Evolutionary conservation across 2,329 filamentous ascomycete genomes (phyloP), one percentile per base, ranked within the genome.

Genomic region (Colletotrichum coccodes): DNA sequence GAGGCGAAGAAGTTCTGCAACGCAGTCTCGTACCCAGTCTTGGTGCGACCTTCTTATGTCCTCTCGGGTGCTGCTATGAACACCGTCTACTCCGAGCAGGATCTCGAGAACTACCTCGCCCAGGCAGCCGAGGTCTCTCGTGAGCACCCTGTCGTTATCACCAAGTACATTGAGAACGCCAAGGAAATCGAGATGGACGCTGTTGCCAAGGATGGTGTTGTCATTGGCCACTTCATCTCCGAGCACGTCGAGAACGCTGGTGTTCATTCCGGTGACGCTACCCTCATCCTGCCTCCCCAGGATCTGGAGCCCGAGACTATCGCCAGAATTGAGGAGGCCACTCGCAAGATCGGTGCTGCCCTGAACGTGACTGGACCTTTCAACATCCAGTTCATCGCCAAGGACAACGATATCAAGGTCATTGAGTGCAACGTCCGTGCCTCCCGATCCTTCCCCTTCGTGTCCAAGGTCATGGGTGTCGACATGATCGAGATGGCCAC

Each of bases 171-270:
- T 73, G 96, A 99, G 85, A 96, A 97, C 73, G 96, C 96, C 72
- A 98, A 99, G 86, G 96, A 99, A 81, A 98, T 99, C 72, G 96
- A 99, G 82, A 98, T 99, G 96, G 96, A 99, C 75, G 96, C 96
- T 46, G 96, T 99, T 50, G 96, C 95, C 61, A 92, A 91, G 75
- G 92, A 97, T 74, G 96, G 96, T 77, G 91, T 89, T 62, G 92
- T 98, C 82, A 90, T 98, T 66, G 94, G 95, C 14, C 96, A 98
- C 80, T 98, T 98, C 82, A 94, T 99, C 77, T 98, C 95, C 0
- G 96, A 99, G 85, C 96, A 99, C 80, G 96, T 99, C 47, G 96
- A 99, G 82, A 98, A 98, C 75, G 96, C 96, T 23, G 96, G 96
- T 85, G 96, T 99, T 11, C 96, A 99, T 83, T 99, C 96, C 71